phyloP scores from a whole-genome alignment of 2,329 filamentous ascomycete genomes.

The Tolypocladium tundrense region DNA sequence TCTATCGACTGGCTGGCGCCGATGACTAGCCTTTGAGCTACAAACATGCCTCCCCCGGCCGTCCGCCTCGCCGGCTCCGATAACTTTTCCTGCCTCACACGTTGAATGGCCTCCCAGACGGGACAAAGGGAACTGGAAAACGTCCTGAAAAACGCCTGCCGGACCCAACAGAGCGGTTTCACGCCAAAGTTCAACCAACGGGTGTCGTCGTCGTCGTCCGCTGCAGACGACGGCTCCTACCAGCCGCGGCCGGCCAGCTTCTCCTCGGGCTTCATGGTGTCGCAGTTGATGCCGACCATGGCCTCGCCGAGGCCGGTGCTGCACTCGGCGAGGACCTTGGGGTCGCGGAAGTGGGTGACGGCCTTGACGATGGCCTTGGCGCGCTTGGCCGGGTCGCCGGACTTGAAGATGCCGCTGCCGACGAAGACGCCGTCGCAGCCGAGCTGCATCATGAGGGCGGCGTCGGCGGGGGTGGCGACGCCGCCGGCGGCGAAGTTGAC shows the following conservation, averaged over 20 bases:
- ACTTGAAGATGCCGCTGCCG: slow-evolving; percentile 95
- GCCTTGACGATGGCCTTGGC: slow-evolving; percentile 93
- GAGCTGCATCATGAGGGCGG: slow-evolving; percentile 95
- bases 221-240: slow-evolving; percentile 39
- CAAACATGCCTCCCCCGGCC: background rate
- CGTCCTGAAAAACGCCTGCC: background rate
- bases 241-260: slow-evolving; percentile 81
- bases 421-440: slow-evolving; percentile 98
- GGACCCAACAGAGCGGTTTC: background rate
- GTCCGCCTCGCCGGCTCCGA: background rate
- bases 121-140: too few species aligned
- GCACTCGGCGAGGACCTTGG: slow-evolving; percentile 76
- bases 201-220: background rate
- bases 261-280: slow-evolving; percentile 64
- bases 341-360: slow-evolving; percentile 80
- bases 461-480: slow-evolving; percentile 96
- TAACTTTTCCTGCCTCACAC: background rate
- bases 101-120: background rate
- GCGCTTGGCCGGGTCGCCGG: slow-evolving; percentile 77
- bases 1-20: background rate
- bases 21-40: background rate
- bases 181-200: background rate
- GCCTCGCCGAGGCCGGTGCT: slow-evolving; percentile 89
- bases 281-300: slow-evolving; percentile 92
- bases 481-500: slow-evolving; percentile 99